These are phyloP conservation scores for Fusarium sp. DNA, from an alignment of 2,329 filamentous ascomycete genomes.

Conservation along the genomic window DNA sequence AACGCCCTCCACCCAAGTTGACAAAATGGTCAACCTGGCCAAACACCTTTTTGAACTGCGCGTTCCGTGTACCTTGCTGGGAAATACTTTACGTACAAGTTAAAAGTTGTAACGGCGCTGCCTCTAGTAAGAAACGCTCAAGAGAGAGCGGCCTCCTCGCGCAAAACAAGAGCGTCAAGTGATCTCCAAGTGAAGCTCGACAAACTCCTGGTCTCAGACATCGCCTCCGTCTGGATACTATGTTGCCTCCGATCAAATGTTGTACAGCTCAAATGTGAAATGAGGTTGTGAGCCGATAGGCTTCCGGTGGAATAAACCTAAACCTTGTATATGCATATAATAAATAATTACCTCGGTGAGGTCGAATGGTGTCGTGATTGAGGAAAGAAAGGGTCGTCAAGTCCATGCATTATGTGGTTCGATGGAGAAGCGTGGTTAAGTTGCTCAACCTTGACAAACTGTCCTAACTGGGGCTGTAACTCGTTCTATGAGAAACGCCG, in stretches of 20 bases:
- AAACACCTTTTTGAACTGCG: conserved; percentile 60
- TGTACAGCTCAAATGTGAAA: conserved; percentile 44
- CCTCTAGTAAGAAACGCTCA: conserved; percentile 15
- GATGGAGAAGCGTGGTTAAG: conserved; percentile 5
- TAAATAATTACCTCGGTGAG: conserved; percentile 20
- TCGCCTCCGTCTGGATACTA: conserved; percentile 30
- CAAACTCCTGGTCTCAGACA: conserved; percentile 34
- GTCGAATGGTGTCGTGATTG: conserved; percentile 15
- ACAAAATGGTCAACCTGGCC: conserved; percentile 42
- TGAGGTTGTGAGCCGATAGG: conserved; percentile 28
- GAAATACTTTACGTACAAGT: conserved; percentile 52
- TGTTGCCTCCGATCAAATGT: conserved; percentile 41
- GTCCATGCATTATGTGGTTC: conserved; percentile 13
- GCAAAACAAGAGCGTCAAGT: conserved; percentile 26
- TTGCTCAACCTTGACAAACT: conserved; percentile 10
- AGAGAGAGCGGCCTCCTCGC: conserved; percentile 10
- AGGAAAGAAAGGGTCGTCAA: conserved; percentile 38
- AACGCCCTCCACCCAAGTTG: conserved; percentile 42
- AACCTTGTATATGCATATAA: conserved; percentile 38
- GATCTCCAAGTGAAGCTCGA: conserved; percentile 9
- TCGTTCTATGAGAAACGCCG: conserved; percentile 65
- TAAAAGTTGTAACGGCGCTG: conserved; percentile 27
- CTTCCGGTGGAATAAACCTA: conserved; percentile 23
- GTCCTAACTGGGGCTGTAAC: conserved; percentile 10
- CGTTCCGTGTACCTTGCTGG: conserved; percentile 48